Evolutionary conservation across 1,284 basidiomycete species (phyloP).

Genomic region (Austroboletus novae-zelandiae): DNA sequence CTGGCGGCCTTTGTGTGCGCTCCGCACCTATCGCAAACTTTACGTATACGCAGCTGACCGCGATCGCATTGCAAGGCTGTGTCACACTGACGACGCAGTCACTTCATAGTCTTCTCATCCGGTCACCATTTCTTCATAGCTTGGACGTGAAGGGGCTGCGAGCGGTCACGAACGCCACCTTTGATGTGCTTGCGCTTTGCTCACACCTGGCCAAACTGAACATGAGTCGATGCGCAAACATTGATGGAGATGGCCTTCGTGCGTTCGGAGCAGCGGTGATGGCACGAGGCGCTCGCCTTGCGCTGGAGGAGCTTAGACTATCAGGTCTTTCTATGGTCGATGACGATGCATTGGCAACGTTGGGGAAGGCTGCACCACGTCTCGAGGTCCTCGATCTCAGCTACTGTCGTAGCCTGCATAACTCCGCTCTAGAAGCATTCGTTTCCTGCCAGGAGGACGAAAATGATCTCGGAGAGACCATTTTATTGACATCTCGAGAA

Average conservation of each 20-base stretch:
- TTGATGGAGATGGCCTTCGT: constrained; percentile 64
- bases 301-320: constrained; percentile 59
- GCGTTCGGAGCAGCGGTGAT: constrained; percentile 42
- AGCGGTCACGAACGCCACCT: constrained; percentile 71
- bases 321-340: constrained; percentile 63
- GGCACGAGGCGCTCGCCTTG: constrained; percentile 43
- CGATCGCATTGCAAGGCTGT: constrained; percentile 77
- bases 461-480: constrained; percentile 34
- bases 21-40: constrained; percentile 33
- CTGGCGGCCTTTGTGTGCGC: constrained; percentile 50
- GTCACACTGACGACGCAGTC: constrained; percentile 58
- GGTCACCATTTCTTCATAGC: constrained; percentile 58
- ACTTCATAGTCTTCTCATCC: constrained; percentile 69
- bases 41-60: constrained; percentile 61
- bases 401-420: constrained; percentile 67
- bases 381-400: constrained; percentile 84
- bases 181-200: constrained; percentile 62
- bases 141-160: constrained; percentile 68
- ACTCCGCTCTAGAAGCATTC: constrained; percentile 73
- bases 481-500: constrained; percentile 59
- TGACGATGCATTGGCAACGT: constrained; percentile 54
- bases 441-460: constrained; percentile 52
- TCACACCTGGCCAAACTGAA: constrained; percentile 62
- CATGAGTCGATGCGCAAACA: constrained; percentile 68
- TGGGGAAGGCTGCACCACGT: constrained; percentile 65